Conservation (phyloP, 352 stramenopile genomes). For the Elongisporangium undulatum region DNA sequence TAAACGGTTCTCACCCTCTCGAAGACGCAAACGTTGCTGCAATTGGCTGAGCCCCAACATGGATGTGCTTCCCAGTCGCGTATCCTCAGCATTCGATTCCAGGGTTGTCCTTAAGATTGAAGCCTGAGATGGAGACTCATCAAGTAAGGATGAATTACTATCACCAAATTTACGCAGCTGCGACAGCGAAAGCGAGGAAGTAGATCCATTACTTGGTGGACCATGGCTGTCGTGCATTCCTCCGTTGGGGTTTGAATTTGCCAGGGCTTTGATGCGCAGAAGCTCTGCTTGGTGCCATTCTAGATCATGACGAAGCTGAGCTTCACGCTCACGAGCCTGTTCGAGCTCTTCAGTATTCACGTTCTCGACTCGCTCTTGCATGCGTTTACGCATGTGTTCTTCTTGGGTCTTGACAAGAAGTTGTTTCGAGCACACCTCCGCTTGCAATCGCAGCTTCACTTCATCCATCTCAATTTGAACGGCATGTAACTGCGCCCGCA, state of each 20-base stretch:
- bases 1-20: constrained; percentile 70
- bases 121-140: constrained; percentile 25
- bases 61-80: constrained; percentile 31
- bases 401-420: constrained; percentile 1
- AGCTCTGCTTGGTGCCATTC: constrained; percentile 63
- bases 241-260: constrained; percentile 6
- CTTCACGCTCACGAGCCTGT: constrained; percentile 32
- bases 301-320: constrained; percentile 48
- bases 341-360: constrained; percentile 26
- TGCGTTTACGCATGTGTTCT: not conserved
- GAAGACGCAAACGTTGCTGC: constrained; percentile 65
- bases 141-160: not conserved
- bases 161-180: not conserved
- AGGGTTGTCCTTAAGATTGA: constrained; percentile 61
- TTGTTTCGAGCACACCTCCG: constrained; percentile 28
- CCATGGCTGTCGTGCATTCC: constrained; percentile 15
- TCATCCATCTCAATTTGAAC: constrained; percentile 49
- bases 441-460: constrained; percentile 29
- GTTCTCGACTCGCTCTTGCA: not conserved
- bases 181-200: not conserved
- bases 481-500: constrained; percentile 31
- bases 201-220: constrained; percentile 13
- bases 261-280: constrained; percentile 26
- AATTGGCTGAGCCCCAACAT: constrained; percentile 73
- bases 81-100: constrained; percentile 27